Base-by-base conservation (phyloP, 2,329 filamentous ascomycete species). In the Epichloe sibirici region DNA sequence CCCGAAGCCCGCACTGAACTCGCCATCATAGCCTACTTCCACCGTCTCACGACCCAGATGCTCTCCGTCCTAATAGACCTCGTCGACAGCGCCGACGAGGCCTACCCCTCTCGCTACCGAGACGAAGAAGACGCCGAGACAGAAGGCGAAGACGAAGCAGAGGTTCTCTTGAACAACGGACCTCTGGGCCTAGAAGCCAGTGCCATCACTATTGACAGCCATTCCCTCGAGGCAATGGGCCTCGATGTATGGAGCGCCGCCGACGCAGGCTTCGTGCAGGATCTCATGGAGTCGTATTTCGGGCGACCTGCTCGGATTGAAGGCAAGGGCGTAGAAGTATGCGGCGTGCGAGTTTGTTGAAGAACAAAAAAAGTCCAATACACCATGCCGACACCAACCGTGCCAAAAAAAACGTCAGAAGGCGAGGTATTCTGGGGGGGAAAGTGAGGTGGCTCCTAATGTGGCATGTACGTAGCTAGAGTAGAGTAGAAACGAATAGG, bases 1-100 rank as follows among this genome's bases (percentile, higher is more conserved):
- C 42, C 51, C 23, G 35, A 66, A 12, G 69, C 77, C 45, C 66
- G 71, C 46, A 64, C 78, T 11, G 85, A 90, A 62, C 81, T 88
- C 55, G 79, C 83, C 42, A 78, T 89, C 49, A 86, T 90, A 51
- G 83, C 86, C 1, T 93, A 90, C 66, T 91, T 91, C 66, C 87
- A 90, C 67, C 80, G 86, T 1, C 73, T 89, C 49, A 90, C 87
- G 0, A 77, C 79, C 2, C 74, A 79, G 59, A 74, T 88, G 44
- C 69, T 91, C 23, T 74, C 75, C 0, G 76, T 78, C 3, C 65
- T 90, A 51, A 75, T 77, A 0, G 79, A 83, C 56, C 69, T 87
- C 3, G 77, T 87, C 5, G 74, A 75, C 40, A 65, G 64, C 48
- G 64, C 71, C 5, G 74, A 74, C 11, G 73, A 72, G n/a, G 66